phyloP scores from a whole-genome alignment of 2,329 filamentous ascomycete species.

The Curvularia hawaiiensis region DNA sequence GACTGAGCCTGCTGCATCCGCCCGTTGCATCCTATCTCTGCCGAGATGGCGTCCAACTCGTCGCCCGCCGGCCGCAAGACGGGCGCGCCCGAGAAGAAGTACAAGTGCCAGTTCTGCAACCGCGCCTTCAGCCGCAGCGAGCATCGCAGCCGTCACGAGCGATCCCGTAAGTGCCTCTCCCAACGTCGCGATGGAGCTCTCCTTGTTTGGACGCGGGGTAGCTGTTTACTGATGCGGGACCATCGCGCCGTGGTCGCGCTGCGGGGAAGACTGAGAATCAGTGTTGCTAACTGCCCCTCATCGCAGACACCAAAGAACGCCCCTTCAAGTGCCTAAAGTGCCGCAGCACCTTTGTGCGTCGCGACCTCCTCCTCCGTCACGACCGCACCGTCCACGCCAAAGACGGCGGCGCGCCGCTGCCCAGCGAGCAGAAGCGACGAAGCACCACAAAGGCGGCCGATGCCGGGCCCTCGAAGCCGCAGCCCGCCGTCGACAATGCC shows the following conservation, averaged over 20 bases:
- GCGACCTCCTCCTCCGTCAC: constrained; percentile 93
- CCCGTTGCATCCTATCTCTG: constrained; percentile 29
- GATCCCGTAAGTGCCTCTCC: constrained; percentile 80
- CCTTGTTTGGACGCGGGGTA: constrained; percentile 31
- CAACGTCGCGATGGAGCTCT: constrained; percentile 29
- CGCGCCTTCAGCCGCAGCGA: constrained; percentile 97
- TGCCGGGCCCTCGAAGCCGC: constrained; percentile 68
- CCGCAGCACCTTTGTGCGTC: constrained; percentile 95
- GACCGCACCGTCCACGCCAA: constrained; percentile 98
- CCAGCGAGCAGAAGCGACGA: constrained; percentile 91
- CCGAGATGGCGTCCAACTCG: constrained; percentile 69
- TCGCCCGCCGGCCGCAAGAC: constrained; percentile 74
- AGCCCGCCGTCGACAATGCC: constrained; percentile 82
- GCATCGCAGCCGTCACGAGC: constrained; percentile 94
- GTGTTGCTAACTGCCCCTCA: constrained; percentile 45
- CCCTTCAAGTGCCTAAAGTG: constrained; percentile 99
- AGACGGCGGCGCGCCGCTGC: constrained; percentile 90
- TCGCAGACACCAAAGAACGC: constrained; percentile 92
- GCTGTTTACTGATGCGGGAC: constrained; percentile 44
- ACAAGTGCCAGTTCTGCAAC: constrained; percentile 99
- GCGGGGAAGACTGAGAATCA: constrained; percentile 37
- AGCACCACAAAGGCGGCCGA: constrained; percentile 66
- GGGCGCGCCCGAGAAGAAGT: constrained; percentile 87
- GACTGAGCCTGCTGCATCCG: constrained; percentile 14
- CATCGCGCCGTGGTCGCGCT: constrained; percentile 40